phyloP scores from a whole-genome alignment of 768 basidiomycete genomes.

The Suillus americanus region DNA sequence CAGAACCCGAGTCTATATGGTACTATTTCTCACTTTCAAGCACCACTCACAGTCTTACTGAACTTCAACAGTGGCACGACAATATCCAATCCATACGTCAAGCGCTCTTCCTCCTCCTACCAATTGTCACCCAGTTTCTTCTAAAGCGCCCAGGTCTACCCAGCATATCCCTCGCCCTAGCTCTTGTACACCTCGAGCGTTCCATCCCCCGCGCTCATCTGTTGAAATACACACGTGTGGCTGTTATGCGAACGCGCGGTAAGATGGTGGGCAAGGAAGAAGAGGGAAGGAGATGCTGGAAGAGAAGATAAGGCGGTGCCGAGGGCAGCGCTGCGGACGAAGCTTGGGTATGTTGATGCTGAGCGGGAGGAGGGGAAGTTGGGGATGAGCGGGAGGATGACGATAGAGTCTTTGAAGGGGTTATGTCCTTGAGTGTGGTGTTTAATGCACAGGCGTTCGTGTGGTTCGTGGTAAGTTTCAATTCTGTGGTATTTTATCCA shows the following conservation, averaged over 20 bases:
- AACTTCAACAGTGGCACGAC: constrained; percentile 61
- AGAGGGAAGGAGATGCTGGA: constrained; percentile 49
- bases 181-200: constrained; percentile 32
- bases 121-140: constrained; percentile 45
- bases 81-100: constrained; percentile 53
- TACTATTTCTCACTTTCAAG: constrained; percentile 16
- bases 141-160: constrained; percentile 23
- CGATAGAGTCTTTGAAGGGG: constrained; percentile 24
- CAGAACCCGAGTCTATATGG: constrained; percentile 38
- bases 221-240: constrained; percentile 55
- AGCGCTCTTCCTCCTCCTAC: constrained; percentile 56
- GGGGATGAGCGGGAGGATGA: constrained; percentile 25
- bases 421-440: constrained; percentile 7
- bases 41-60: background rate
- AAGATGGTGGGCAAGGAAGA: constrained; percentile 60
- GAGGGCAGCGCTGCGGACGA: constrained; percentile 41
- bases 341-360: constrained; percentile 36
- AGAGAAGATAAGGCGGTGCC: constrained; percentile 46
- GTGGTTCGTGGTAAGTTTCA: background rate
- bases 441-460: background rate
- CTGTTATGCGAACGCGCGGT: constrained; percentile 48
- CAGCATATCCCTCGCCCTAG: constrained; percentile 23
- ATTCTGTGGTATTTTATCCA: background rate
- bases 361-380: constrained; percentile 22
- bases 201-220: constrained; percentile 50